Evolutionary conservation across 1,284 basidiomycete species (phyloP).

Genomic region (Wolfiporia cocos): DNA sequence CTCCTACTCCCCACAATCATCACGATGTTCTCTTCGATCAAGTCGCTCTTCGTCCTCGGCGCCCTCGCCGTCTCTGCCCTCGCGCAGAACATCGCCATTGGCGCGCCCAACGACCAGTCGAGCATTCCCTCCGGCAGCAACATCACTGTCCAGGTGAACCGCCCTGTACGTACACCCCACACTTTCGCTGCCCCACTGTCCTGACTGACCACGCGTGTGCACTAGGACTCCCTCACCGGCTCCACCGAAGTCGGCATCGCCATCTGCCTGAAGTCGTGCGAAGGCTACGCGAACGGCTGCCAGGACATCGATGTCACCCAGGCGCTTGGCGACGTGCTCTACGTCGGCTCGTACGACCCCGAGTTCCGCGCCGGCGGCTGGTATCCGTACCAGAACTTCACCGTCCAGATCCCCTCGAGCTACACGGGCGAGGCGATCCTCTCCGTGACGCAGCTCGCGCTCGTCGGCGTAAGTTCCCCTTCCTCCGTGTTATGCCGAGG

Average conservation of each 20-base stretch:
- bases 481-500: neutral
- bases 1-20: neutral
- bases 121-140: constrained; percentile 29
- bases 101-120: constrained; percentile 28
- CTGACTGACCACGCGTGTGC: neutral
- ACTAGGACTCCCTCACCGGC: constrained; percentile 31
- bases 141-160: constrained; percentile 37
- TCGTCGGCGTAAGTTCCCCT: constrained; percentile 39
- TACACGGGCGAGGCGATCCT: constrained; percentile 29
- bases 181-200: constrained; percentile 1
- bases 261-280: constrained; percentile 34
- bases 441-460: constrained; percentile 34
- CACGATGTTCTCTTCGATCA: constrained; percentile 10
- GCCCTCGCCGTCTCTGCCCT: constrained; percentile 20
- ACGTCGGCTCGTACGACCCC: constrained; percentile 38
- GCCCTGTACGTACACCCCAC: constrained; percentile 32
- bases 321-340: constrained; percentile 36
- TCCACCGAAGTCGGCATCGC: constrained; percentile 39
- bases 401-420: constrained; percentile 35
- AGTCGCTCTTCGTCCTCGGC: constrained; percentile 14
- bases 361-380: constrained; percentile 19
- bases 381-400: constrained; percentile 44
- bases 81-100: constrained; percentile 37
- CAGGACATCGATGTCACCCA: constrained; percentile 26
- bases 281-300: constrained; percentile 14